phyloP scores from a whole-genome alignment of 2,329 filamentous ascomycete genomes.

The Aspergillus costaricaensis region DNA sequence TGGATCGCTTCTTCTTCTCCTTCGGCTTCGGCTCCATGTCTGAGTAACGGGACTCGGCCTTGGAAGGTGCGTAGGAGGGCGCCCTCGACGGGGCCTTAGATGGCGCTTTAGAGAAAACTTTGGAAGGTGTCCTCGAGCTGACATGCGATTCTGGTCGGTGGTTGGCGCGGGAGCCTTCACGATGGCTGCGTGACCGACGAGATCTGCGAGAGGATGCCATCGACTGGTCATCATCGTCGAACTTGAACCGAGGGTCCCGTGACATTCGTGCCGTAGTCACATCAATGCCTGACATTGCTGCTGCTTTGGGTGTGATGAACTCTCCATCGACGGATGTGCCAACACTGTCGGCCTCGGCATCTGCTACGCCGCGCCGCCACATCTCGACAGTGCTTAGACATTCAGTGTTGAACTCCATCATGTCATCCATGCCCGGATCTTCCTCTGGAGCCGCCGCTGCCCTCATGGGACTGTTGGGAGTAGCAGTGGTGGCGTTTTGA shows the following conservation, averaged over 20 bases:
- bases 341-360: constrained; percentile 54
- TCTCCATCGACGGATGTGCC: constrained; percentile 67
- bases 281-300: constrained; percentile 48
- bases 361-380: constrained; percentile 66
- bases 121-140: constrained; percentile 19
- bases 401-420: constrained; percentile 56
- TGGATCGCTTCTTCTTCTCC: constrained; percentile 44
- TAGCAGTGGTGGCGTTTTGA: constrained; percentile 39
- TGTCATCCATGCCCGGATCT: constrained; percentile 53
- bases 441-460: constrained; percentile 12
- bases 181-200: constrained; percentile 33
- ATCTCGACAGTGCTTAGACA: constrained; percentile 59
- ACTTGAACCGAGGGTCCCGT: constrained; percentile 39
- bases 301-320: constrained; percentile 63
- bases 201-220: constrained; percentile 40
- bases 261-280: constrained; percentile 34
- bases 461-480: neutral
- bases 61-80: constrained; percentile 21
- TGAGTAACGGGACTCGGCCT: constrained; percentile 24
- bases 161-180: constrained; percentile 14
- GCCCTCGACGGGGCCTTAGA: constrained; percentile 21
- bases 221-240: constrained; percentile 34
- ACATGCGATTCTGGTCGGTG: constrained; percentile 22
- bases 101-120: constrained; percentile 20
- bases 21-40: constrained; percentile 32